These are phyloP conservation scores for Phaeophleospora eucalypticola DNA, from an alignment of 2,329 filamentous ascomycete species.

Conservation along the genomic window DNA sequence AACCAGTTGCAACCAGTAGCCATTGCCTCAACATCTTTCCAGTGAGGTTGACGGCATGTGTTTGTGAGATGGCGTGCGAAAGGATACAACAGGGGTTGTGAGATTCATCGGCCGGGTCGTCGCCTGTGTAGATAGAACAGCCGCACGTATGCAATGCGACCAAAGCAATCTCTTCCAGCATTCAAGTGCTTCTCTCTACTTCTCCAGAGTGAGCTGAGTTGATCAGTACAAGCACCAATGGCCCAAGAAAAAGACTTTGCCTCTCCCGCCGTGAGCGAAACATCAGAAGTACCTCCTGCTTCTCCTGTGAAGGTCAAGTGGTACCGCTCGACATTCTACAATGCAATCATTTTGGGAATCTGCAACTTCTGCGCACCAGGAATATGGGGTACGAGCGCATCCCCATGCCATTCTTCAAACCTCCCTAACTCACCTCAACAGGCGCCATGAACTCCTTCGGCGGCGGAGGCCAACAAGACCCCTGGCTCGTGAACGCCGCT, in stretches of 20 bases:
- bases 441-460: slow-evolving; percentile 66
- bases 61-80: no score
- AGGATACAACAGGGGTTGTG: no score
- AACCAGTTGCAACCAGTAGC: neutral
- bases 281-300: slow-evolving; percentile 6
- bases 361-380: slow-evolving; percentile 68
- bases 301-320: slow-evolving; percentile 33
- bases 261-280: slow-evolving; percentile 9
- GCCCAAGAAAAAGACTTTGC: slow-evolving; percentile 13
- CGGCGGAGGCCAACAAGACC: slow-evolving; percentile 62
- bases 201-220: no score
- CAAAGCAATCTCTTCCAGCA: neutral
- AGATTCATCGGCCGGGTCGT: no score
- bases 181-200: no score
- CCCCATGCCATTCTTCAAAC: neutral
- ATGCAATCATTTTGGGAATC: slow-evolving; percentile 66
- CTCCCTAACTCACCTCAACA: neutral
- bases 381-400: slow-evolving; percentile 51
- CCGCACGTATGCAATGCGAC: no score
- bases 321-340: slow-evolving; percentile 69
- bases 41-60: no score
- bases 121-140: no score
- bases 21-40: no score
- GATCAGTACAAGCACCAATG: no score
- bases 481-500: slow-evolving; percentile 64